Evolutionary conservation across 352 stramenopile genomes (phyloP).

Genomic region (Phytophthora hibernalis): DNA sequence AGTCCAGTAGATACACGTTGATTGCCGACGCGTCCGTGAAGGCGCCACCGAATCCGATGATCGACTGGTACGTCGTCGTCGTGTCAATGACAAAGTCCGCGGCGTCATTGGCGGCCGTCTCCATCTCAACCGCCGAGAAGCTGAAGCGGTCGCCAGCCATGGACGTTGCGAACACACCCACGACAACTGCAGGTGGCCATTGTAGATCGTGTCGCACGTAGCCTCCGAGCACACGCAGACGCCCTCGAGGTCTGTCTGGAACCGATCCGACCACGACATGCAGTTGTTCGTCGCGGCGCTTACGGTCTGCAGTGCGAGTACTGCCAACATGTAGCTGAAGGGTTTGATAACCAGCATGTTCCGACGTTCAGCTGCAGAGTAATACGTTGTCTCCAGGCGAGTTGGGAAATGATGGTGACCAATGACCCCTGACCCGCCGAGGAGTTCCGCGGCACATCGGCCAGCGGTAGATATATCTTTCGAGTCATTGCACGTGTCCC

Average conservation of each 20-base stretch:
- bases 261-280: conserved; percentile 53
- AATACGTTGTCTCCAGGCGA: conserved; percentile 29
- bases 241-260: conserved; percentile 53
- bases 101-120: conserved; percentile 15
- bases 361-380: conserved; percentile 12
- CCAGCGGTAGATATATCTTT: too few relatives aligned
- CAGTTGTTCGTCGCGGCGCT: conserved; percentile 36
- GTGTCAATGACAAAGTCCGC: conserved; percentile 62
- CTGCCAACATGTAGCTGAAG: conserved; percentile 20
- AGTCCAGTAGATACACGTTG: conserved; percentile 75
- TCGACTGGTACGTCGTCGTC: conserved; percentile 71
- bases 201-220: conserved; percentile 62
- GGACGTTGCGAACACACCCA: conserved; percentile 58
- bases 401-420: conserved; percentile 36
- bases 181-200: conserved; percentile 52
- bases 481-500: too few relatives aligned
- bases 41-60: conserved; percentile 89
- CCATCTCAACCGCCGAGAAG: conserved; percentile 44
- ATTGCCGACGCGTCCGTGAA: conserved; percentile 90
- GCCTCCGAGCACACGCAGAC: conserved; percentile 61
- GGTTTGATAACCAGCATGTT: conserved; percentile 36
- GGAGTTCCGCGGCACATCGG: too few relatives aligned
- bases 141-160: conserved; percentile 56
- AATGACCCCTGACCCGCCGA: background rate
- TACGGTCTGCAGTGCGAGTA: conserved; percentile 20